Percentiles rank a stretch among this genome's conserved stretches.
phyloP scores from a whole-genome alignment of 257 asterid genomes.

The Craterostigma plantagineum region DNA sequence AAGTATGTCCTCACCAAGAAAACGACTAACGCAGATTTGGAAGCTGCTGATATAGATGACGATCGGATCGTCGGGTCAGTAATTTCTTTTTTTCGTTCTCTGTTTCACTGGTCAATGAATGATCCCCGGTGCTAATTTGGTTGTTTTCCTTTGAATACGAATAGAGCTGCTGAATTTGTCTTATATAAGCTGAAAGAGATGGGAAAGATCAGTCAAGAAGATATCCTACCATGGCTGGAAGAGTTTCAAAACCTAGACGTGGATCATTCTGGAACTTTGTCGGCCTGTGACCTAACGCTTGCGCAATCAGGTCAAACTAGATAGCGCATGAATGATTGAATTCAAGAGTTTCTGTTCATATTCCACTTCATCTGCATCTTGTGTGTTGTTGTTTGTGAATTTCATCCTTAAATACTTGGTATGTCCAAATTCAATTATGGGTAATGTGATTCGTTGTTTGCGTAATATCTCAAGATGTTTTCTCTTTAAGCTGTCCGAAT shows the following conservation, averaged over 20 bases:
- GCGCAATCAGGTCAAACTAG: no score
- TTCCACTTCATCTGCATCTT: no score
- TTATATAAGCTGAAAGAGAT: constrained; percentile 74
- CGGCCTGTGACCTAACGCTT: constrained; percentile 28
- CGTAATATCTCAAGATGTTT: no score
- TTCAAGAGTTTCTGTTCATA: no score
- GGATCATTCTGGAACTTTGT: constrained; percentile 86
- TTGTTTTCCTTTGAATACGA: neutral
- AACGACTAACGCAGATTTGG: constrained; percentile 67
- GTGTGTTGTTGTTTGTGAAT: no score
- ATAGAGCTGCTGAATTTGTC: constrained; percentile 69
- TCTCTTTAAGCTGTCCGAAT: no score
- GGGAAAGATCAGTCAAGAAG: constrained; percentile 81
- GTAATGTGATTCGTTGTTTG: no score
- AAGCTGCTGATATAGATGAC: constrained; percentile 73
- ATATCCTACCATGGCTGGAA: constrained; percentile 32
- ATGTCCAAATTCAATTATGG: no score
- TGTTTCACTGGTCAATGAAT: neutral
- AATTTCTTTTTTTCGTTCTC: neutral
- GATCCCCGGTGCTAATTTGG: no score
- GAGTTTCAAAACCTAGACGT: constrained; percentile 65
- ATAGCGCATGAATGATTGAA: no score
- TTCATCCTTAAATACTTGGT: no score
- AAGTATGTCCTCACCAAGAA: constrained; percentile 32
- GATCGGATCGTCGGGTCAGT: constrained; percentile 64